Evolutionary conservation across 2,329 filamentous ascomycete species (phyloP).

Genomic region (Leptographium flavum): DNA sequence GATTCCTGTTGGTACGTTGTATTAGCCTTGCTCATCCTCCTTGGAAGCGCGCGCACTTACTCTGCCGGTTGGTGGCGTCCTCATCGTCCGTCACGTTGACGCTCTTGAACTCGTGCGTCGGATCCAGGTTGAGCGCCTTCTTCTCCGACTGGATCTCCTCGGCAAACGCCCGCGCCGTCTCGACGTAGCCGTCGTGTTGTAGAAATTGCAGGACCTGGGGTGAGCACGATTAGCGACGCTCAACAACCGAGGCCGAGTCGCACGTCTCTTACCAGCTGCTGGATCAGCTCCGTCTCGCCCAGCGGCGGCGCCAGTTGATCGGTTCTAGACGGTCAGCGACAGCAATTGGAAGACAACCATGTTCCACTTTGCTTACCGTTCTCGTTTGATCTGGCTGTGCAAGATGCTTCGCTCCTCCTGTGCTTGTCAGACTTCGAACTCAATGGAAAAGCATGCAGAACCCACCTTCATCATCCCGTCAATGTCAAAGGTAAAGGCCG

Average conservation of each 20-base stretch:
- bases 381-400: constrained; percentile 41
- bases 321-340: no score
- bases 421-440: background rate
- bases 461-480: constrained; percentile 67
- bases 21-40: background rate
- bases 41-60: constrained; percentile 32
- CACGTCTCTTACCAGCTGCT: constrained; percentile 46
- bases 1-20: constrained; percentile 44
- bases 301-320: constrained; percentile 46
- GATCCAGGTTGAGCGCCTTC: constrained; percentile 48
- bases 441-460: constrained; percentile 8
- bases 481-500: constrained; percentile 81
- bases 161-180: constrained; percentile 79
- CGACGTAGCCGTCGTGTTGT: constrained; percentile 88
- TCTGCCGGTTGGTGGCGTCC: constrained; percentile 75
- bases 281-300: constrained; percentile 64
- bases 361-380: constrained; percentile 19
- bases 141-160: constrained; percentile 66
- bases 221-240: background rate
- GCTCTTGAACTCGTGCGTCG: constrained; percentile 35
- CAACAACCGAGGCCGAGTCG: background rate
- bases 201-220: constrained; percentile 62
- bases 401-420: constrained; percentile 48
- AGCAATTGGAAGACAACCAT: constrained; percentile 6
- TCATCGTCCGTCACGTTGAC: constrained; percentile 65